Conservation (phyloP, 441 rosid species). For the Arabidopsis lyrata region DNA sequence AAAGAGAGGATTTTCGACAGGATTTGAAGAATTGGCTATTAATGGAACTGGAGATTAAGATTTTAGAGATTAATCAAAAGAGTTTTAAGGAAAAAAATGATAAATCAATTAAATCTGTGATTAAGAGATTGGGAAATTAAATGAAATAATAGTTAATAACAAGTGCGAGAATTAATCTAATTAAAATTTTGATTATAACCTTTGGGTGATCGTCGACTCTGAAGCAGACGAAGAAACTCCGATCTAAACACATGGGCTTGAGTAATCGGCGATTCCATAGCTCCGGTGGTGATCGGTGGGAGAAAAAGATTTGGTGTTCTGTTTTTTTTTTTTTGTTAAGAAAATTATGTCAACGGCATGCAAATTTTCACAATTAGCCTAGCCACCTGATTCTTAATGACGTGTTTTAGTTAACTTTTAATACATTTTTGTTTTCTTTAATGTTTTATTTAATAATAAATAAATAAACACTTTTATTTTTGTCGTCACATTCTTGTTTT, state of each 20-base stretch:
- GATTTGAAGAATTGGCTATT: slow-evolving; percentile 58
- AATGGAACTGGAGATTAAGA: slow-evolving; percentile 56
- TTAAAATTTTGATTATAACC: slow-evolving; percentile 44
- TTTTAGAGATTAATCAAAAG: background rate
- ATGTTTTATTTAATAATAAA: no score
- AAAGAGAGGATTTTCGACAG: slow-evolving; percentile 66
- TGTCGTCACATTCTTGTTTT: no score
- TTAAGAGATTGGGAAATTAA: slow-evolving; percentile 1
- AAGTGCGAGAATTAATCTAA: no score
- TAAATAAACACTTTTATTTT: no score
- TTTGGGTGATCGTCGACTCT: slow-evolving; percentile 57
- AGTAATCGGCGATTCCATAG: slow-evolving; percentile 19
- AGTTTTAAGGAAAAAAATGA: background rate
- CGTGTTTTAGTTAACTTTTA: background rate
- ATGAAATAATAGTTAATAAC: no score
- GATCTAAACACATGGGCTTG: slow-evolving; percentile 52
- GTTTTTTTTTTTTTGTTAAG: slow-evolving; percentile 25
- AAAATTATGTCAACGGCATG: slow-evolving; percentile 34
- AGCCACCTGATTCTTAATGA: background rate
- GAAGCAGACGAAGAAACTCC: slow-evolving; percentile 62
- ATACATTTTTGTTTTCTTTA: no score
- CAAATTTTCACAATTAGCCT: background rate
- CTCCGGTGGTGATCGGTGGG: slow-evolving; percentile 29
- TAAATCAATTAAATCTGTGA: background rate
- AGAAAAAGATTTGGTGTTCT: slow-evolving; percentile 19